Conservation (phyloP, 164 flowering plant species). For the Piper betle region DNA sequence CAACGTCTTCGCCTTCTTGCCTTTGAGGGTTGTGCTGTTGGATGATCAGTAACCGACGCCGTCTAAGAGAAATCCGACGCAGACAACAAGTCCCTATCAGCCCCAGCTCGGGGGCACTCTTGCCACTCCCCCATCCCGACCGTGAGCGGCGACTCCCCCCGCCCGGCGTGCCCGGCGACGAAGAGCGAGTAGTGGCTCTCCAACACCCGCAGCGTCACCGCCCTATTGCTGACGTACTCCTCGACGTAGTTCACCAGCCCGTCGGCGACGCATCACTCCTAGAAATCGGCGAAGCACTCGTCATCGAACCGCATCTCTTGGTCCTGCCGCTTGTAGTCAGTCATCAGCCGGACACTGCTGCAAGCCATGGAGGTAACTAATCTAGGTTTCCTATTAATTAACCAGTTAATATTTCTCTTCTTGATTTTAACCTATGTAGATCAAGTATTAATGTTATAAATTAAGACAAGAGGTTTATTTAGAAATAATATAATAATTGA, state of each 20-base stretch:
- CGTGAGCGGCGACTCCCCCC: constrained; percentile 40
- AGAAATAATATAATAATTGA: too few relatives aligned
- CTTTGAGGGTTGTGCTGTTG: constrained; percentile 43
- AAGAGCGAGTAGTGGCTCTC: constrained; percentile 40
- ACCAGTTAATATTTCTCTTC: too few relatives aligned
- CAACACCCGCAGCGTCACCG: constrained; percentile 39
- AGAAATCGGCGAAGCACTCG: constrained; percentile 50
- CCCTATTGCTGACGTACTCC: constrained; percentile 45
- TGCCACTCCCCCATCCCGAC: constrained; percentile 59
- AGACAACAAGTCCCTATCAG: constrained; percentile 54
- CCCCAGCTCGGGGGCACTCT: constrained; percentile 69
- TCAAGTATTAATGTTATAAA: too few relatives aligned
- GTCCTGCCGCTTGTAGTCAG: neutral
- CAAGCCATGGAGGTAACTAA: constrained; percentile 8
- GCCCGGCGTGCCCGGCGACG: constrained; percentile 51
- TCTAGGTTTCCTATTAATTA: too few relatives aligned
- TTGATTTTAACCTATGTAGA: too few relatives aligned
- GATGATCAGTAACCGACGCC: constrained; percentile 56
- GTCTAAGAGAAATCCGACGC: constrained; percentile 40
- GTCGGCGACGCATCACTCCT: constrained; percentile 41
- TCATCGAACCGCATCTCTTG: constrained; percentile 51
- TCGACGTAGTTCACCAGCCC: constrained; percentile 47
- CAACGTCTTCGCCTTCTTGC: constrained; percentile 17
- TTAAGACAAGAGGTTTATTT: too few relatives aligned
- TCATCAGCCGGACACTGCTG: constrained; percentile 17